Conservation (phyloP, 2,329 filamentous ascomycete genomes). For the Blumeria hordei region DNA sequence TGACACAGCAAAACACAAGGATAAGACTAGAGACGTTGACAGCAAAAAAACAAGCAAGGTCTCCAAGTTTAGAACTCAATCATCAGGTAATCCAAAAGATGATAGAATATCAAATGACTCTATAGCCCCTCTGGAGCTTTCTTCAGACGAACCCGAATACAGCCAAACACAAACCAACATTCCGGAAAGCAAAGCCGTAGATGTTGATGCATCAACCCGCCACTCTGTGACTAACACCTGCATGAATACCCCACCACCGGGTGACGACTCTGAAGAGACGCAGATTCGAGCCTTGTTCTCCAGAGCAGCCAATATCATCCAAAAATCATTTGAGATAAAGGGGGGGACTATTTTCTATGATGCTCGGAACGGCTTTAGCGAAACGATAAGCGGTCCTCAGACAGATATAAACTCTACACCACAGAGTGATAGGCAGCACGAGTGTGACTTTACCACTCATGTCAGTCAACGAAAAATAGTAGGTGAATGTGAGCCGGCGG, state of each 20-base stretch:
- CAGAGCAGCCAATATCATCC: constrained; percentile 14
- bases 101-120: no score
- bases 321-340: constrained; percentile 15
- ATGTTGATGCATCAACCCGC: neutral
- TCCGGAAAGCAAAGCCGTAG: no score
- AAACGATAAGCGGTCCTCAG: neutral
- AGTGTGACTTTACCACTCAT: constrained; percentile 6
- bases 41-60: no score
- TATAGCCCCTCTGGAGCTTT: no score
- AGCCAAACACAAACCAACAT: no score
- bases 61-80: no score
- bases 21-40: no score
- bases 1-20: no score
- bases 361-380: constrained; percentile 12
- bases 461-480: constrained; percentile 2
- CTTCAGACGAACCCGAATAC: no score
- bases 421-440: constrained; percentile 3
- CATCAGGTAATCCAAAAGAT: no score
- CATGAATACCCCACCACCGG: constrained; percentile 2
- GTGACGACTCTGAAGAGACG: constrained; percentile 10
- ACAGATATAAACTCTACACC: neutral
- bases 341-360: constrained; percentile 15
- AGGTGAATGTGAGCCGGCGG: neutral
- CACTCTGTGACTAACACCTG: neutral
- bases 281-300: constrained; percentile 12